phyloP scores from a whole-genome alignment of 345 rosid genomes.

The Moricandia arvensis region DNA sequence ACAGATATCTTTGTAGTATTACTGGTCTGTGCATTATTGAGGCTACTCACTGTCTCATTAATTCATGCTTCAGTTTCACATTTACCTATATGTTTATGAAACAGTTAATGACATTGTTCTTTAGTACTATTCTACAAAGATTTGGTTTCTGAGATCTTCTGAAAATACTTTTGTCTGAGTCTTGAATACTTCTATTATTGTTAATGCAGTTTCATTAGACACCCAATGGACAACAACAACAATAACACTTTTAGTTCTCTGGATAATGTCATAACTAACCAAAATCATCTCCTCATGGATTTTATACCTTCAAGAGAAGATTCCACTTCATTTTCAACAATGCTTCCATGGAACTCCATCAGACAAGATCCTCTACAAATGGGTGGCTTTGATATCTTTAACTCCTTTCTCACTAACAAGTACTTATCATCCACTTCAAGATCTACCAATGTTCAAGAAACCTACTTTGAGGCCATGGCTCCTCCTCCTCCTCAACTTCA shows the following conservation, averaged over 20 bases:
- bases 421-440: conserved; percentile 34
- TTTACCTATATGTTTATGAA: conserved; percentile 8
- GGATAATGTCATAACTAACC: conserved; percentile 36
- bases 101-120: conserved; percentile 17
- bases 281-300: conserved; percentile 41
- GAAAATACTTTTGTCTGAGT: conserved; percentile 21
- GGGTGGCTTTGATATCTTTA: conserved; percentile 38
- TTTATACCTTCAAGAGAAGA: conserved; percentile 36
- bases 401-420: conserved; percentile 17
- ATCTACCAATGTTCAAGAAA: conserved; percentile 29
- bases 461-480: conserved; percentile 25
- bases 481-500: conserved; percentile 29
- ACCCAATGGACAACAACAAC: conserved; percentile 46
- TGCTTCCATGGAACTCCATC: conserved; percentile 35
- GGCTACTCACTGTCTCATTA: conserved; percentile 31
- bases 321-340: conserved; percentile 22
- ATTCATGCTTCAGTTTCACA: conserved; percentile 19
- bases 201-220: conserved; percentile 27
- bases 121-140: conserved; percentile 24
- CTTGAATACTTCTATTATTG: conserved; percentile 19
- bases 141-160: conserved; percentile 26
- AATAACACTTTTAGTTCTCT: conserved; percentile 51
- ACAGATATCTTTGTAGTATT: conserved; percentile 9
- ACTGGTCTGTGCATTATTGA: conserved; percentile 34
- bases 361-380: conserved; percentile 39